Evolutionary conservation across 1,284 basidiomycete genomes (phyloP).

Genomic region (Malassezia psittaci): DNA sequence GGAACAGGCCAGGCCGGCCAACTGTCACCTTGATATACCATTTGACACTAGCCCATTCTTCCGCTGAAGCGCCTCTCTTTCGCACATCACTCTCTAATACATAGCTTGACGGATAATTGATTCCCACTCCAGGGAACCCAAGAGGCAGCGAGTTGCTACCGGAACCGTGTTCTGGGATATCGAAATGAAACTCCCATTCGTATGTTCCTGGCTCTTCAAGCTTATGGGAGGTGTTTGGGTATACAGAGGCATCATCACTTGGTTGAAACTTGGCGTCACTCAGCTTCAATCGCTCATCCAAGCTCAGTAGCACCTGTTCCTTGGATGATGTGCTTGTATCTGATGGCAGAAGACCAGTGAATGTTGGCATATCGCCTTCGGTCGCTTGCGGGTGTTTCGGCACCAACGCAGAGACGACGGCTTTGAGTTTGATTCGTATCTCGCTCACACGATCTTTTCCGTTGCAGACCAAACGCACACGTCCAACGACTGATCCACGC

Average conservation of each 20-base stretch:
- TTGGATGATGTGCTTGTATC: conserved; percentile 5
- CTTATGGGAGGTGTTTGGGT: neutral
- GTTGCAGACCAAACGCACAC: conserved; percentile 18
- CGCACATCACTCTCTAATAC: conserved; percentile 16
- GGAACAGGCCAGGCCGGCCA: conserved; percentile 30
- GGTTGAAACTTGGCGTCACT: conserved; percentile 11
- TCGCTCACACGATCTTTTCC: conserved; percentile 22
- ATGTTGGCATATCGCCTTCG: conserved; percentile 19
- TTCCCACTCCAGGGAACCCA: conserved; percentile 17
- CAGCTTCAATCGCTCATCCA: conserved; percentile 25
- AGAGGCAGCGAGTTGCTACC: conserved; percentile 4
- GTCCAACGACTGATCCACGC: conserved; percentile 27
- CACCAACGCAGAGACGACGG: conserved; percentile 16
- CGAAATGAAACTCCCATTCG: conserved; percentile 26
- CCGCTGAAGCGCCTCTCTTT: conserved; percentile 3
- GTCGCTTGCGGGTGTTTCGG: conserved; percentile 22
- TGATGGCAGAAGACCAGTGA: conserved; percentile 7
- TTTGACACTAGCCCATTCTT: conserved; percentile 35
- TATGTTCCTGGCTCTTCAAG: conserved; percentile 15
- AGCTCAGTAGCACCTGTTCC: conserved; percentile 24
- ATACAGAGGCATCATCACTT: neutral
- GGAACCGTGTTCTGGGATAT: conserved; percentile 17
- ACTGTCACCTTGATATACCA: conserved; percentile 41
- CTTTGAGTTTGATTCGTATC: conserved; percentile 26
- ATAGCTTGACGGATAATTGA: conserved; percentile 16